Evolutionary conservation across 2,329 filamentous ascomycete genomes (phyloP).

Genomic region (Clonostachys sp.): DNA sequence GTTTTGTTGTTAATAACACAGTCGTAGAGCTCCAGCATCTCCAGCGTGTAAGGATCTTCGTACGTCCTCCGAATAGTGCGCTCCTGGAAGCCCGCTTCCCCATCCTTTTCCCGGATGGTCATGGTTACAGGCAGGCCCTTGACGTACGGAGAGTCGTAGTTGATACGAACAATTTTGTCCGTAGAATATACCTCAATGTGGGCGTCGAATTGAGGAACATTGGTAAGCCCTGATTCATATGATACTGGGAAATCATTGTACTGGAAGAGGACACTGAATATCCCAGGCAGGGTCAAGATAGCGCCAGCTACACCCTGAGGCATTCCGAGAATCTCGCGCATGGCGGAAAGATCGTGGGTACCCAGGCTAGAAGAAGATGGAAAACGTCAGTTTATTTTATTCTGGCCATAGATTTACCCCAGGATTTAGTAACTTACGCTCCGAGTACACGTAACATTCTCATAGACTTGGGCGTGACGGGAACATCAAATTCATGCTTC

Average conservation of each 20-base stretch:
- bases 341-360: slow-evolving; percentile 43
- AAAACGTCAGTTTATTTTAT: no score
- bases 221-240: slow-evolving; percentile 53
- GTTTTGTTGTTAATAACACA: slow-evolving; percentile 10
- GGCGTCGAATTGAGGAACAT: slow-evolving; percentile 47
- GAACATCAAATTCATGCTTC: slow-evolving; percentile 2
- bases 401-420: no score
- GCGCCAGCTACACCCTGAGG: slow-evolving; percentile 20
- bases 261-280: slow-evolving; percentile 35
- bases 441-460: neutral
- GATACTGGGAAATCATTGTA: slow-evolving; percentile 42
- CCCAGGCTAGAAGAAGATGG: slow-evolving; percentile 23
- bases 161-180: slow-evolving; percentile 47
- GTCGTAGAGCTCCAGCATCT: slow-evolving; percentile 26
- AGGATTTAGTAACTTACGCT: neutral
- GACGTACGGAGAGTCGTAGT: slow-evolving; percentile 55
- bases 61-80: slow-evolving; percentile 35
- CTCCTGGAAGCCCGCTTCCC: slow-evolving; percentile 26
- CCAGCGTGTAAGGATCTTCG: slow-evolving; percentile 29
- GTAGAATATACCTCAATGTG: slow-evolving; percentile 46
- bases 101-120: slow-evolving; percentile 31
- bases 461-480: neutral
- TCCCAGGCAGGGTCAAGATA: slow-evolving; percentile 18
- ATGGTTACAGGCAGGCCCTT: slow-evolving; percentile 48
- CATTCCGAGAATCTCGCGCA: slow-evolving; percentile 45